A percentile compares a stretch with the other conserved stretches of the same genome.
phyloP scores from a whole-genome alignment of 257 asterid species.

The Echium plantagineum region DNA sequence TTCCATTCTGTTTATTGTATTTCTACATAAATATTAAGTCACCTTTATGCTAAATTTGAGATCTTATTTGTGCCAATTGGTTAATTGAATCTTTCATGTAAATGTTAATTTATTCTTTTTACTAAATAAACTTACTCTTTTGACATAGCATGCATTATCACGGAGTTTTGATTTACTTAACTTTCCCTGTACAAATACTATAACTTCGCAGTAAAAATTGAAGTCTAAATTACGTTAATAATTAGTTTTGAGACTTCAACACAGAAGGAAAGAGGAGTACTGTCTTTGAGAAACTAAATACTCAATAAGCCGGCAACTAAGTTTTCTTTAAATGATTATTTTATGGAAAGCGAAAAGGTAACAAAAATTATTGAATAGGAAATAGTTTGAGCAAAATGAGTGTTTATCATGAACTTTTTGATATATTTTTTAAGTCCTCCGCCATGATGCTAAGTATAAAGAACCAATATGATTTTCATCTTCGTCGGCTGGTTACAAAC shows the following conservation, averaged over 20 bases:
- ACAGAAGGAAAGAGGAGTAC: background rate
- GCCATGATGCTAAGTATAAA: background rate
- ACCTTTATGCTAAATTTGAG: no score
- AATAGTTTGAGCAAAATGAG: background rate
- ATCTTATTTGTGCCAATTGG: no score
- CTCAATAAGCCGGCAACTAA: background rate
- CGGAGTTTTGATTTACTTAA: background rate
- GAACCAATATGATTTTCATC: background rate
- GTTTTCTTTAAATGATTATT: background rate
- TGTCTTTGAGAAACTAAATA: background rate
- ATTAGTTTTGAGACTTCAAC: background rate
- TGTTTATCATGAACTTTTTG: background rate
- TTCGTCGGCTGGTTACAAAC: background rate
- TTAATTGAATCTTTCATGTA: no score
- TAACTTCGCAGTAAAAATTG: no score
- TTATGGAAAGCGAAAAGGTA: no score
- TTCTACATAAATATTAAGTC: no score
- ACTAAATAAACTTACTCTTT: background rate
- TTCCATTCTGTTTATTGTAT: background rate
- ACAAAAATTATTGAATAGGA: background rate
- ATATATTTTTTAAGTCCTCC: background rate
- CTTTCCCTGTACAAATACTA: background rate
- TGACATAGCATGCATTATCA: background rate
- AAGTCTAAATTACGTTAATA: no score
- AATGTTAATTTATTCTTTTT: no score